A percentile compares a stretch with the other conserved stretches of the same genome.
Evolutionary conservation across 352 stramenopile genomes (phyloP).

Genomic region (Phytophthora cryptogea): DNA sequence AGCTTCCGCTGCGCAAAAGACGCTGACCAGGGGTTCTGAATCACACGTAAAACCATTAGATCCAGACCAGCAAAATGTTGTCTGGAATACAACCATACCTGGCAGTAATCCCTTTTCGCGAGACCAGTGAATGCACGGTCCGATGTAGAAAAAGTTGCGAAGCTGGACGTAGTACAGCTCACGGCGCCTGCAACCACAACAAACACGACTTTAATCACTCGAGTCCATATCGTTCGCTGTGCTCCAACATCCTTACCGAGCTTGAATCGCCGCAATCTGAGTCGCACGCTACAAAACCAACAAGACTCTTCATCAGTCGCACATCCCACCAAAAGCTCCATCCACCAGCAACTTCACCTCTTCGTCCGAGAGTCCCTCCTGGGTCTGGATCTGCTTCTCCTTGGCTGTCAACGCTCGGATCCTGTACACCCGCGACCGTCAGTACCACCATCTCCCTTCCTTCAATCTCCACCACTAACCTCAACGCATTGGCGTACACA

Average conservation of each 20-base stretch:
- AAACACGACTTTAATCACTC: conserved; percentile 3
- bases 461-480: conserved; percentile 39
- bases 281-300: conserved; percentile 35
- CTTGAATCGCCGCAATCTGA: conserved; percentile 52
- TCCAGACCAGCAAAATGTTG: not conserved
- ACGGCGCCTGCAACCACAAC: conserved; percentile 42
- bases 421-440: conserved; percentile 31
- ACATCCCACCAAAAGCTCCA: not conserved
- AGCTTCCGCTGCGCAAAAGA: conserved; percentile 74
- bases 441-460: conserved; percentile 5
- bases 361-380: conserved; percentile 56
- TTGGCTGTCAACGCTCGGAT: conserved; percentile 65
- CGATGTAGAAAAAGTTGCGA: conserved; percentile 82
- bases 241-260: conserved; percentile 31
- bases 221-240: not conserved
- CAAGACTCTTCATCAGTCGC: not conserved
- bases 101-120: conserved; percentile 68
- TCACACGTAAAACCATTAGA: too few species aligned
- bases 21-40: conserved; percentile 70
- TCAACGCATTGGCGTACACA: conserved; percentile 75
- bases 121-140: conserved; percentile 84
- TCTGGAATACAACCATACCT: conserved; percentile 34
- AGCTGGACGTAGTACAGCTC: conserved; percentile 83
- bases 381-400: conserved; percentile 56
- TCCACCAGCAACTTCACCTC: conserved; percentile 35